Evolutionary conservation across 306 rosid species (phyloP).

Genomic region (Trifolium pratense): DNA sequence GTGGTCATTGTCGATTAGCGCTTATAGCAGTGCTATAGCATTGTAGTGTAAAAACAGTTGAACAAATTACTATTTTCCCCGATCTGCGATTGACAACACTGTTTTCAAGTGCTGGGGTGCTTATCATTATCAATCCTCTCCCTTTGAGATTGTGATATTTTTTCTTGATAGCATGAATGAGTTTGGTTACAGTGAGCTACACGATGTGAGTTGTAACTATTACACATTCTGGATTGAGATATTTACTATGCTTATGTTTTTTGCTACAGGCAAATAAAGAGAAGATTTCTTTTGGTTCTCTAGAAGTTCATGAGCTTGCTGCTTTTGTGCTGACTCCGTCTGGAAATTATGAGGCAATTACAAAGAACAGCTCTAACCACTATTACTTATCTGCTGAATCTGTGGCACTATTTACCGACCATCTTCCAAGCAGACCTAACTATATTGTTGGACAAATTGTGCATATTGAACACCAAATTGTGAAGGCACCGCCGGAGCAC

Average conservation of each 20-base stretch:
- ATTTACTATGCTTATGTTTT: conserved; percentile 39
- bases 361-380: conserved; percentile 77
- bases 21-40: neutral
- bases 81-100: too few species aligned
- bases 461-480: conserved; percentile 88
- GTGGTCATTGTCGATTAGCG: neutral
- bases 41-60: neutral
- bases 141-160: neutral
- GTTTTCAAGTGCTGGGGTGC: neutral
- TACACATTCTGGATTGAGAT: conserved; percentile 18
- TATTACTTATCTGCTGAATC: conserved; percentile 90
- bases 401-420: conserved; percentile 84
- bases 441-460: conserved; percentile 98
- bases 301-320: conserved; percentile 93
- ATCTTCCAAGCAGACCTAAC: conserved; percentile 77
- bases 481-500: conserved; percentile 60
- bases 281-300: conserved; percentile 81
- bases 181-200: neutral
- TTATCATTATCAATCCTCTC: neutral
- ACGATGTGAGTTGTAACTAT: neutral
- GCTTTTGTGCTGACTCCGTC: conserved; percentile 80
- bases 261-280: conserved; percentile 93
- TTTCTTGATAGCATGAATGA: conserved; percentile 24
- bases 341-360: conserved; percentile 91
- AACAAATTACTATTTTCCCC: neutral